These are phyloP conservation scores for Cercis canadensis DNA, from an alignment of 306 rosid species.

Conservation along the genomic window DNA sequence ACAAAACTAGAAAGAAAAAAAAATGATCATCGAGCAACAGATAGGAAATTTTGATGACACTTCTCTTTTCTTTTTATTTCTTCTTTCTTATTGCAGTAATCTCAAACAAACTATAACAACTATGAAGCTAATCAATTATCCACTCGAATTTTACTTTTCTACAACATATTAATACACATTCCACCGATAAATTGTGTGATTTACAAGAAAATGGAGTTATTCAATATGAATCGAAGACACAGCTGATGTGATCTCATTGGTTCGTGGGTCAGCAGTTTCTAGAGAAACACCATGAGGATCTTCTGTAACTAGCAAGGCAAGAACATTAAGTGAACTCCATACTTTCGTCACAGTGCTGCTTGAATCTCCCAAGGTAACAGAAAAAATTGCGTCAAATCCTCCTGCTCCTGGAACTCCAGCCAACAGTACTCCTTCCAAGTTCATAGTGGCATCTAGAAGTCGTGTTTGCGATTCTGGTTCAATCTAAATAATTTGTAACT, in stretches of 20 bases:
- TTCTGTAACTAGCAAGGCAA: constrained; percentile 92
- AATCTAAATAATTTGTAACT: constrained; percentile 58
- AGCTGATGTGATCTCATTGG: constrained; percentile 73
- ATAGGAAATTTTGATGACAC: constrained; percentile 17
- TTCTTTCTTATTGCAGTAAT: constrained; percentile 10
- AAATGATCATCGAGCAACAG: background rate
- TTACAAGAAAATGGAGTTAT: constrained; percentile 32
- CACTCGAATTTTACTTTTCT: background rate
- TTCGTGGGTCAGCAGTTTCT: constrained; percentile 79
- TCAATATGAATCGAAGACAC: constrained; percentile 70
- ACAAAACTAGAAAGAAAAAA: background rate
- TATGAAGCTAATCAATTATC: background rate
- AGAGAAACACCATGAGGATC: constrained; percentile 88
- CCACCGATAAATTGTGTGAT: constrained; percentile 6
- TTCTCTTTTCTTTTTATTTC: background rate
- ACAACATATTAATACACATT: constrained; percentile 23
- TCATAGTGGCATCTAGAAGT: constrained; percentile 84
- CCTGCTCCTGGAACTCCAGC: constrained; percentile 99
- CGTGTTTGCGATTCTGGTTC: constrained; percentile 91
- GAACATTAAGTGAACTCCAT: constrained; percentile 70
- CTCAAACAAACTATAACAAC: constrained; percentile 15
- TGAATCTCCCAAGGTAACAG: constrained; percentile 80
- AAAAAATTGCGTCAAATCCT: constrained; percentile 93
- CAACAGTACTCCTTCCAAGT: constrained; percentile 89
- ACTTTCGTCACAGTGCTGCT: constrained; percentile 58